These are phyloP conservation scores for Botryotinia convoluta DNA, from an alignment of 2,329 filamentous ascomycete genomes.

Conservation along the genomic window DNA sequence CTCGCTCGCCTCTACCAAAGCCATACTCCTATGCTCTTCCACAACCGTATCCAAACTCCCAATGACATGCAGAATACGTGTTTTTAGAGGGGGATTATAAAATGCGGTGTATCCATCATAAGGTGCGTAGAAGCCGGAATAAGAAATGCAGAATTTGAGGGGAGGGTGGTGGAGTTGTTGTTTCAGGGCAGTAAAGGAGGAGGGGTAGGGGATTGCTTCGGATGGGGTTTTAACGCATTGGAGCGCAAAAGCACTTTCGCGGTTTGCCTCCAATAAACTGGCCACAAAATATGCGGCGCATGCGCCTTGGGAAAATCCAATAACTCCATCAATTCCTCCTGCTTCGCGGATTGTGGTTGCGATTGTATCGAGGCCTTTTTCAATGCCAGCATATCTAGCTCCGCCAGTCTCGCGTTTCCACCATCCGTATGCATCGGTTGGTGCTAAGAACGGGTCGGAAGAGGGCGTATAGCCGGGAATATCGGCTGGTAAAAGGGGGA, in stretches of 20 bases:
- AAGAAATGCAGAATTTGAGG: conserved; percentile 70
- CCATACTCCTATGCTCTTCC: conserved; percentile 68
- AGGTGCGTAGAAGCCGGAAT: conserved; percentile 72
- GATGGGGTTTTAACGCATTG: conserved; percentile 31
- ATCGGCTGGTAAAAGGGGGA: conserved; percentile 59
- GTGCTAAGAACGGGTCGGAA: conserved; percentile 42
- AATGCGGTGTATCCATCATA: conserved; percentile 62
- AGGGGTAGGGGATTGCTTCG: conserved; percentile 51
- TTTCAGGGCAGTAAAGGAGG: conserved; percentile 44
- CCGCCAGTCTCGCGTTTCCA: conserved; percentile 68
- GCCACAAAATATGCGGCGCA: conserved; percentile 71
- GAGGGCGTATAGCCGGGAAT: conserved; percentile 62
- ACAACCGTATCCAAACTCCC: conserved; percentile 87
- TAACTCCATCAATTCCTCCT: conserved; percentile 71
- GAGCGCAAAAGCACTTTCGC: conserved; percentile 46
- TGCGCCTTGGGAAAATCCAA: conserved; percentile 82
- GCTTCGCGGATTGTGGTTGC: conserved; percentile 59
- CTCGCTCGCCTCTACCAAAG: conserved; percentile 57
- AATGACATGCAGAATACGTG: conserved; percentile 77
- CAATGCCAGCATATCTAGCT: conserved; percentile 64
- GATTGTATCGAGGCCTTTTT: conserved; percentile 63
- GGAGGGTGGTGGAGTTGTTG: conserved; percentile 46
- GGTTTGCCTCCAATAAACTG: conserved; percentile 61
- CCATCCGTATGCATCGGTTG: conserved; percentile 71
- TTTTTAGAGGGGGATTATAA: conserved; percentile 72